phyloP scores from a whole-genome alignment of 768 basidiomycete species.

The Boletus bicolor region DNA sequence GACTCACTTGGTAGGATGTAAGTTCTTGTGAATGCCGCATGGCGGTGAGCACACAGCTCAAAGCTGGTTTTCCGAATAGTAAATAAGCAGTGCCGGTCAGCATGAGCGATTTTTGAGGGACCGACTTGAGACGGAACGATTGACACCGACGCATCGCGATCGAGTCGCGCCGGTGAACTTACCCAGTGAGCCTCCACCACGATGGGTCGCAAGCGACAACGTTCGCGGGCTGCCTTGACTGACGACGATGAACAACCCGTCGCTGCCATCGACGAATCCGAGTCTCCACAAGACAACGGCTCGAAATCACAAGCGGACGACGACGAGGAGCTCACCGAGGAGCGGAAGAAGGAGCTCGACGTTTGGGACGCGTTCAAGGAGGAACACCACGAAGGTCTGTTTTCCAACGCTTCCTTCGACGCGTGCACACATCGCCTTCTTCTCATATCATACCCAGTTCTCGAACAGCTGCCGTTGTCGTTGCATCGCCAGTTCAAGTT shows the following conservation, averaged over 20 bases:
- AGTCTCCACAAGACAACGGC: conserved; percentile 6
- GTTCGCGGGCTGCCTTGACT: conserved; percentile 38
- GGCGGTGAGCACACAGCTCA: background rate
- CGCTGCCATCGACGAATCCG: conserved; percentile 15
- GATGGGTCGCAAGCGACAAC: conserved; percentile 46
- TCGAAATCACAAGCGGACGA: conserved; percentile 1
- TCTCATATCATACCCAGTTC: conserved; percentile 40
- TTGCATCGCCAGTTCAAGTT: conserved; percentile 68
- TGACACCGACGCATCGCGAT: background rate
- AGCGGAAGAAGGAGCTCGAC: conserved; percentile 52
- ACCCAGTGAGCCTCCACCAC: conserved; percentile 10
- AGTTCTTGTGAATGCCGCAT: background rate
- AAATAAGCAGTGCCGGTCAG: background rate
- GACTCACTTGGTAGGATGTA: background rate
- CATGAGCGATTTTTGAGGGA: too few species aligned
- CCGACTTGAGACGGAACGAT: background rate
- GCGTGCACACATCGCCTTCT: background rate
- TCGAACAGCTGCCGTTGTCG: conserved; percentile 76
- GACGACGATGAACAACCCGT: conserved; percentile 27
- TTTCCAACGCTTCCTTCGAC: background rate
- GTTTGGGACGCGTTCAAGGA: conserved; percentile 77
- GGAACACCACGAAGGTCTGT: conserved; percentile 72
- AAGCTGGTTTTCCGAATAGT: background rate
- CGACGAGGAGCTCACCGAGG: conserved; percentile 16
- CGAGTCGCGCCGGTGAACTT: conserved; percentile 5